Percentiles rank a stretch among this genome's conserved stretches.
Evolutionary conservation across 1,284 basidiomycete species (phyloP).

Genomic region (Apiotrichum akiyoshidainum): DNA sequence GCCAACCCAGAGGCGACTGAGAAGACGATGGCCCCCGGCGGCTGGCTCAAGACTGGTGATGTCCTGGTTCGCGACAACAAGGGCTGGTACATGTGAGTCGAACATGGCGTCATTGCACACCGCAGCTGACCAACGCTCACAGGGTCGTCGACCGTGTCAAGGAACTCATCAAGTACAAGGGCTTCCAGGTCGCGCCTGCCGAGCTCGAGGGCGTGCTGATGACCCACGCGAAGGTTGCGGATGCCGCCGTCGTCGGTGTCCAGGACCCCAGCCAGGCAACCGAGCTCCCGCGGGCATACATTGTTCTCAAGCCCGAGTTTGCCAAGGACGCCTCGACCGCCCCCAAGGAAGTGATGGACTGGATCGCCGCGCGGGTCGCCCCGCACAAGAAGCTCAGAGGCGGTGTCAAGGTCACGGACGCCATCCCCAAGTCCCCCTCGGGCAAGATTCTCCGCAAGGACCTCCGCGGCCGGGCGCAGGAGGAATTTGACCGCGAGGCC

Average conservation of each 20-base stretch:
- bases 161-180: conserved; percentile 74
- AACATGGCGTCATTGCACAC: conserved; percentile 30
- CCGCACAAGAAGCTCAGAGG: conserved; percentile 54
- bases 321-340: neutral
- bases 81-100: conserved; percentile 54
- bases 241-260: conserved; percentile 69
- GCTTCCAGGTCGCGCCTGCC: conserved; percentile 67
- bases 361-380: conserved; percentile 41
- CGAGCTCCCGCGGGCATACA: conserved; percentile 61
- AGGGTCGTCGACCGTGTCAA: conserved; percentile 57
- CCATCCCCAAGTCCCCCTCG: conserved; percentile 52
- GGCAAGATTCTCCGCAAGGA: conserved; percentile 46
- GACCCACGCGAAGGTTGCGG: conserved; percentile 65
- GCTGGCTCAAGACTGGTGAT: conserved; percentile 83
- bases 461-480: conserved; percentile 1
- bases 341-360: conserved; percentile 5
- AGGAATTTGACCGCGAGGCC: too few relatives aligned
- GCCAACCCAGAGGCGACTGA: conserved; percentile 67
- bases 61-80: conserved; percentile 62
- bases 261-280: conserved; percentile 62
- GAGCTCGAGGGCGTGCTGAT: conserved; percentile 72
- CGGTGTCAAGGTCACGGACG: conserved; percentile 52
- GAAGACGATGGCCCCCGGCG: conserved; percentile 60
- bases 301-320: neutral
- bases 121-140: neutral